Percentiles rank a stretch among this genome's conserved stretches.
Conservation (phyloP, 768 basidiomycete species). For the Paxillus rubicundulus region DNA sequence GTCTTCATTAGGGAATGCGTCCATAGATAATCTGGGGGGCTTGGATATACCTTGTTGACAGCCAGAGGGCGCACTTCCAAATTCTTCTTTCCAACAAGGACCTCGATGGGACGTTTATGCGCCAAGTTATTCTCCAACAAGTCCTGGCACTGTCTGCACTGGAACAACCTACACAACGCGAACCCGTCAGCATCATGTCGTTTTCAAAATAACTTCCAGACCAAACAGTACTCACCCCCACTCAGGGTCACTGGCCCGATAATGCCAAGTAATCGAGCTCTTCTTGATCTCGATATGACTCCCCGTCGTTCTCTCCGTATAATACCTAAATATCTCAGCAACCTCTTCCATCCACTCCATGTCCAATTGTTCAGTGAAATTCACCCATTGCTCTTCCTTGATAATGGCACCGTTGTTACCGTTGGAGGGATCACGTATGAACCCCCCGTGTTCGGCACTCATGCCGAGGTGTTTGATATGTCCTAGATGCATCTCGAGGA, state of each 20-base stretch:
- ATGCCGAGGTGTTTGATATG: constrained; percentile 81
- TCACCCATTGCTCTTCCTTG: constrained; percentile 57
- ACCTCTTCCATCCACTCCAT: constrained; percentile 99
- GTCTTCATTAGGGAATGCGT: not conserved
- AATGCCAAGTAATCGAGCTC: constrained; percentile 98
- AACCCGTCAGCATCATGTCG: constrained; percentile 2
- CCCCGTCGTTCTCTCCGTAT: constrained; percentile 96
- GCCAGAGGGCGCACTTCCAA: constrained; percentile 94
- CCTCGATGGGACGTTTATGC: constrained; percentile 93
- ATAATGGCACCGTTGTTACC: constrained; percentile 8
- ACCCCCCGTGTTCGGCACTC: constrained; percentile 95
- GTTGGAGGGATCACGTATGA: constrained; percentile 71
- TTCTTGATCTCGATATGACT: constrained; percentile 96
- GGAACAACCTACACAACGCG: constrained; percentile 60
- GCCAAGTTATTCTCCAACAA: constrained; percentile 92
- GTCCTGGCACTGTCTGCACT: constrained; percentile 96
- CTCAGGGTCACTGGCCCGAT: constrained; percentile 88
- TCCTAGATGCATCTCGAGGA: constrained; percentile 90
- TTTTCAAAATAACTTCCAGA: not conserved
- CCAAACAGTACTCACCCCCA: constrained; percentile 68
- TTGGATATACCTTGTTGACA: constrained; percentile 72
- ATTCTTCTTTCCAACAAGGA: constrained; percentile 97
- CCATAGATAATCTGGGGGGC: not conserved
- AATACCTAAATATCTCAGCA: constrained; percentile 92
- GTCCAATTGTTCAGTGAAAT: constrained; percentile 89